Percentiles rank a stretch among this genome's conserved stretches.
Evolutionary conservation across 2,329 filamentous ascomycete species (phyloP).

Genomic region (Scedosporium minutisporum): DNA sequence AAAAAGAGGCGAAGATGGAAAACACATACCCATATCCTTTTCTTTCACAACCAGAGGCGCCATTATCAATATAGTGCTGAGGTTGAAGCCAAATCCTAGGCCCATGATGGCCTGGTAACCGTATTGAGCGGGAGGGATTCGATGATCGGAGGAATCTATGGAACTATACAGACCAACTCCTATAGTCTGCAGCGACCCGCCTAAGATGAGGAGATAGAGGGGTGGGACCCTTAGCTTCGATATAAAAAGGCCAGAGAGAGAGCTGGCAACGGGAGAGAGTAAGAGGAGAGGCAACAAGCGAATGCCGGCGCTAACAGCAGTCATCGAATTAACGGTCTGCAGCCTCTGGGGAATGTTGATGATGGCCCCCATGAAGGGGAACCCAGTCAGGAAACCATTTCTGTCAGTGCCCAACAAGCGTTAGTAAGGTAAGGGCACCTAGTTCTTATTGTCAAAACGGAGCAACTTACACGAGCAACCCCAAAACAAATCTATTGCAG

Average conservation of each 20-base stretch:
- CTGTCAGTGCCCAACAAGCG: background rate
- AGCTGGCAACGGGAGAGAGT: background rate
- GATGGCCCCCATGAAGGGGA: background rate
- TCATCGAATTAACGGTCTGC: constrained; percentile 12
- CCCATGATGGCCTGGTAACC: constrained; percentile 4
- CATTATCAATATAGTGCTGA: too few species aligned
- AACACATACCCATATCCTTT: too few species aligned
- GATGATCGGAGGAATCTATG: too few species aligned
- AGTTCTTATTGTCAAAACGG: background rate
- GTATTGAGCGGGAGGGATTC: background rate
- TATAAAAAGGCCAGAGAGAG: background rate
- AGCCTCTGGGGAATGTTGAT: constrained; percentile 14
- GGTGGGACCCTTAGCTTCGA: background rate
- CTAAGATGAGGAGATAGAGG: too few species aligned
- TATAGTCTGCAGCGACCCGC: too few species aligned
- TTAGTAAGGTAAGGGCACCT: constrained; percentile 1
- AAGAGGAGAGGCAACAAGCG: constrained; percentile 11
- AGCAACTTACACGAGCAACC: constrained; percentile 12
- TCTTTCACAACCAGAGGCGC: too few species aligned
- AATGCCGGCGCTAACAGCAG: constrained; percentile 10
- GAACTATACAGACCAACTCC: too few species aligned
- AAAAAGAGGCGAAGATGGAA: too few species aligned
- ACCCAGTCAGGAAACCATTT: background rate
- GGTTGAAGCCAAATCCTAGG: constrained; percentile 3
- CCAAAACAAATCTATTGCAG: constrained; percentile 10